These are phyloP conservation scores for Claviceps sp. DNA, from an alignment of 2,329 filamentous ascomycete species.

Conservation along the genomic window DNA sequence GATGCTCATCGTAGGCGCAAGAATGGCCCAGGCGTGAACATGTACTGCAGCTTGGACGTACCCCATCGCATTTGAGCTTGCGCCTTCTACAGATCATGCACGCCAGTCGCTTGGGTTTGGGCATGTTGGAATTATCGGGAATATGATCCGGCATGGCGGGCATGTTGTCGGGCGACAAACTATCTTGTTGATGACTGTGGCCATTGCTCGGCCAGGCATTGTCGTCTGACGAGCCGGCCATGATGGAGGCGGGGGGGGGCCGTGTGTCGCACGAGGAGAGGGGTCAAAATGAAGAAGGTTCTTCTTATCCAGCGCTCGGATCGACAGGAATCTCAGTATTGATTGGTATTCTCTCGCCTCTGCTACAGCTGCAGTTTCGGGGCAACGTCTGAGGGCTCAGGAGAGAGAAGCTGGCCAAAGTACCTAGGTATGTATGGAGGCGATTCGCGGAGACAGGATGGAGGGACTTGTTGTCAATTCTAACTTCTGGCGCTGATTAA, in stretches of 20 bases:
- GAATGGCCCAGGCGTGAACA: slow-evolving; percentile 76
- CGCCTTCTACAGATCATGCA: slow-evolving; percentile 89
- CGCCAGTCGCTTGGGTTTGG: slow-evolving; percentile 82
- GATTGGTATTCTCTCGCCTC: no score
- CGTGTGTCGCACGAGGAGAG: background rate
- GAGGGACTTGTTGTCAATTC: no score
- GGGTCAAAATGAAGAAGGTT: no score
- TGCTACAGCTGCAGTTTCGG: no score
- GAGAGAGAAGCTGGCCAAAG: no score
- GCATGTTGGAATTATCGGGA: slow-evolving; percentile 43
- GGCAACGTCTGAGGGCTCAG: no score
- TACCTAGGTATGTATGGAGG: no score
- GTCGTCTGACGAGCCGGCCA: slow-evolving; percentile 27
- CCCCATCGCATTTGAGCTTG: slow-evolving; percentile 82
- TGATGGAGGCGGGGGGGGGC: slow-evolving; percentile 7
- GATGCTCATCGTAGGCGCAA: slow-evolving; percentile 82
- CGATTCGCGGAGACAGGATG: no score
- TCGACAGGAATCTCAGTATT: no score
- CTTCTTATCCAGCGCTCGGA: no score
- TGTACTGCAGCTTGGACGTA: slow-evolving; percentile 73
- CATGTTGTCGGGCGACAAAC: slow-evolving; percentile 21
- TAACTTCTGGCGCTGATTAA: no score
- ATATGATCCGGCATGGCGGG: slow-evolving; percentile 23
- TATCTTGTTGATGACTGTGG: slow-evolving; percentile 16
- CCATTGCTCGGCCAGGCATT: slow-evolving; percentile 20